These are phyloP conservation scores for Fusarium sp. DNA, from an alignment of 2,329 filamentous ascomycete species.

Conservation along the genomic window DNA sequence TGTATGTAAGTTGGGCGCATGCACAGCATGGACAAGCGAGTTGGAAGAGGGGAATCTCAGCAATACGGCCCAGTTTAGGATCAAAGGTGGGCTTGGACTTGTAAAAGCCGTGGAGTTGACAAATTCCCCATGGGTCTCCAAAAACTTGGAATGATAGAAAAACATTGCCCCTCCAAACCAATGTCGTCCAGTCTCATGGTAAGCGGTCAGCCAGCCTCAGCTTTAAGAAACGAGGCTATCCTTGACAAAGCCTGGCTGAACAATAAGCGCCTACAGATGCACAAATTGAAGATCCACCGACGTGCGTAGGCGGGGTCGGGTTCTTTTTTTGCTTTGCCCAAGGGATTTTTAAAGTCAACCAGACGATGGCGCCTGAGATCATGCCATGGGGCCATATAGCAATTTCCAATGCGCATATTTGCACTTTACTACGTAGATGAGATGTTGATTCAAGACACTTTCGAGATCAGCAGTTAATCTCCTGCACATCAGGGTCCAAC, in stretches of 20 bases:
- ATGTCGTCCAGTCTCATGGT: constrained; percentile 42
- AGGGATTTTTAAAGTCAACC: constrained; percentile 17
- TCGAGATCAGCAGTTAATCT: constrained; percentile 25
- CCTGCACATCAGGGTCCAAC: constrained; percentile 47
- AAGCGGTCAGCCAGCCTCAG: constrained; percentile 53
- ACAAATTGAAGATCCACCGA: constrained; percentile 34
- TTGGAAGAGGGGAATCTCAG: constrained; percentile 14
- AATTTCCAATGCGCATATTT: constrained; percentile 30
- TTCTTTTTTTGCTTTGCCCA: constrained; percentile 35
- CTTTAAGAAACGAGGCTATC: constrained; percentile 50
- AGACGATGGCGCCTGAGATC: constrained; percentile 41
- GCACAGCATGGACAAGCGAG: constrained; percentile 15
- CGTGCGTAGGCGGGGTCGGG: constrained; percentile 33
- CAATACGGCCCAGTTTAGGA: constrained; percentile 18
- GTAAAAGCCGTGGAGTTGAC: constrained; percentile 18
- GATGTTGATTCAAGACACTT: constrained; percentile 22
- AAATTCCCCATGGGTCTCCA: background rate
- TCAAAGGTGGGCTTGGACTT: background rate
- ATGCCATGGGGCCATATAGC: constrained; percentile 38
- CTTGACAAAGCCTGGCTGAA: constrained; percentile 40
- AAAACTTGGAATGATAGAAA: constrained; percentile 36
- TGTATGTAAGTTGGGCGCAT: constrained; percentile 16
- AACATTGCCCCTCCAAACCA: constrained; percentile 32
- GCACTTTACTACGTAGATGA: constrained; percentile 9
- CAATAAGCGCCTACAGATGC: constrained; percentile 25